Base-by-base conservation (phyloP, 441 rosid genomes). In the Bruguiera hainesii region DNA sequence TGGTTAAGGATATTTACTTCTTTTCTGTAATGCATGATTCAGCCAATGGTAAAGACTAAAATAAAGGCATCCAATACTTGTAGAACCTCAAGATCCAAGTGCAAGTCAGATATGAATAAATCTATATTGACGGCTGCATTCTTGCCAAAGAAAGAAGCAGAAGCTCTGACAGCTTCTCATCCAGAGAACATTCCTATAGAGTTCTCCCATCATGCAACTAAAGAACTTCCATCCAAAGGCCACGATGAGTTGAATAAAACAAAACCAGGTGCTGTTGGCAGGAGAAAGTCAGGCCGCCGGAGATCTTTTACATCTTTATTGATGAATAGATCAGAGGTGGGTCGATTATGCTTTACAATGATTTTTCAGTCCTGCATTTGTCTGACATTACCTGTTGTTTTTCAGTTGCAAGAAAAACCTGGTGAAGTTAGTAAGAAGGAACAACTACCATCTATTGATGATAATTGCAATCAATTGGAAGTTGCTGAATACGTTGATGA, bases 401-500 rank as follows among this genome's bases (percentile, higher is more conserved):
- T 82, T 79, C 81, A 91, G 97, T 73, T 85, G 23, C 69, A 84
- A 39, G 87, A 73, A 42, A 83, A 76, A 52, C 73, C 76, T 74
- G 80, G 84, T 63, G 85, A 88, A 62, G 76, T 68, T 64, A 57
- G 67, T 19, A 66, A 72, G 65, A 70, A 67, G 64, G 87, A 79
- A 74, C 79, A 80, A 65, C 82, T 87, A 72, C 94, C 91, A 35
- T 80, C 74, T 56, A 89, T 94, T 71, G 94, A 94, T 78, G 87
- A 91, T 82, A 74, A 75, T 62, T 77, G 80, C 73, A 91, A 89
- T 83, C 90, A 85, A 57, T 78, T 94, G 69, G 99, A 94, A 83
- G 99, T 91, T 67, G 96, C 99, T 72, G 96, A 91, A 72, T 94
- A 94, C 59, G 96, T 91, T 66, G 96, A 94, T 71, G 96, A 89